Percentiles rank a stretch among this genome's conserved stretches.
Conservation (phyloP, 352 stramenopile species). For the Thalassiosira hispida region DNA sequence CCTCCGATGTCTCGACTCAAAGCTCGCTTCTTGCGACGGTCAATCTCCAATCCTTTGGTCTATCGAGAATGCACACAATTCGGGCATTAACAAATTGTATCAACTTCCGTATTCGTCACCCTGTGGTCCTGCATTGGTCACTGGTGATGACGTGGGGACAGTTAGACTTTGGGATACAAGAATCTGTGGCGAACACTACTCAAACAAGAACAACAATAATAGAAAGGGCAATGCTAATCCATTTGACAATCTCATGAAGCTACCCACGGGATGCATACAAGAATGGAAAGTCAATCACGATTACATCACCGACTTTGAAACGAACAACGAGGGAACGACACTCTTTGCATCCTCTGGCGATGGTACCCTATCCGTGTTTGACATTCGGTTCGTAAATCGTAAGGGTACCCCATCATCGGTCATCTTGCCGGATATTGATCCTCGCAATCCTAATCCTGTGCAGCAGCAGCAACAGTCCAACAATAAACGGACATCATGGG, state of each 20-base stretch:
- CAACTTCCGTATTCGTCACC: slow-evolving; percentile 57
- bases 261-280: slow-evolving; percentile 74
- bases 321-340: slow-evolving; percentile 86
- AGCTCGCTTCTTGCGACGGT: slow-evolving; percentile 43
- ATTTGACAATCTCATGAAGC: slow-evolving; percentile 54
- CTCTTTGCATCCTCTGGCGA: slow-evolving; percentile 91
- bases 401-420: slow-evolving; percentile 36
- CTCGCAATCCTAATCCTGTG: slow-evolving; percentile 67
- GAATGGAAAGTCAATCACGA: slow-evolving; percentile 94
- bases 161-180: slow-evolving; percentile 81
- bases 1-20: slow-evolving; percentile 65
- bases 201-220: slow-evolving; percentile 9
- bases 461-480: slow-evolving; percentile 22
- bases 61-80: slow-evolving; percentile 60
- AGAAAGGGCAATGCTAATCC: slow-evolving; percentile 14
- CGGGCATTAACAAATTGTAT: slow-evolving; percentile 52
- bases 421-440: slow-evolving; percentile 25
- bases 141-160: slow-evolving; percentile 79
- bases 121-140: slow-evolving; percentile 56
- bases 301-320: slow-evolving; percentile 93
- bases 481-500: slow-evolving; percentile 38
- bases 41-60: slow-evolving; percentile 65
- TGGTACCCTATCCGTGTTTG: slow-evolving; percentile 90
- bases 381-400: slow-evolving; percentile 83
- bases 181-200: slow-evolving; percentile 42